Conservation (phyloP, 805 yeast species). For the Ogataea pilisensis region DNA sequence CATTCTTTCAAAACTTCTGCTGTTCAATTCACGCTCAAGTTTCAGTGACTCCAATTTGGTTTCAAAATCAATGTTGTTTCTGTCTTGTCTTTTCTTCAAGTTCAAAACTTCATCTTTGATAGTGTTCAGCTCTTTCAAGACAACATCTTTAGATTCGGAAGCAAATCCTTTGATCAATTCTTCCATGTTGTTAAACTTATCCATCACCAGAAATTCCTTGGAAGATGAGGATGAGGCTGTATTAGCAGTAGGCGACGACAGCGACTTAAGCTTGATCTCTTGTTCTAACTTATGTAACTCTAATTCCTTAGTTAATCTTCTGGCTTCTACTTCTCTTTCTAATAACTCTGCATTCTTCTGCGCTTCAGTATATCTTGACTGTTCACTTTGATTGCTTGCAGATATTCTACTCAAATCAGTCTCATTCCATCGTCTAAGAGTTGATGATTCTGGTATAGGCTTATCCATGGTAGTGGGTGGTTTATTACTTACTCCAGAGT, state of each 20-base stretch:
- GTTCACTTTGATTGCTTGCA: neutral
- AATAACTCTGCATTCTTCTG: neutral
- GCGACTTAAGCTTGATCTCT: slow-evolving; percentile 5
- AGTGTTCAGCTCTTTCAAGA: slow-evolving; percentile 16
- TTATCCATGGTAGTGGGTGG: neutral
- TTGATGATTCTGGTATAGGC: neutral
- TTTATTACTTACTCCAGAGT: neutral
- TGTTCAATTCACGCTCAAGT: slow-evolving; percentile 37
- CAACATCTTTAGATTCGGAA: slow-evolving; percentile 12
- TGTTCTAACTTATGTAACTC: slow-evolving; percentile 9
- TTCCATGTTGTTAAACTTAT: slow-evolving; percentile 11
- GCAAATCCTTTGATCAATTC: slow-evolving; percentile 17
- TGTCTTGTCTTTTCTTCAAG: slow-evolving; percentile 30
- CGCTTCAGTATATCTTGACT: neutral
- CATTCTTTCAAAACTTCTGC: slow-evolving; percentile 23
- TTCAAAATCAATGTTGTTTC: slow-evolving; percentile 63
- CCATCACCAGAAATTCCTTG: neutral
- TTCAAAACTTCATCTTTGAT: slow-evolving; percentile 21
- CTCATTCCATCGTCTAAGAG: slow-evolving; percentile 6
- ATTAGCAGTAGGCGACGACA: neutral
- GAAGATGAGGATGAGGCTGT: neutral
- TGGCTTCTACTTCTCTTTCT: slow-evolving; percentile 6
- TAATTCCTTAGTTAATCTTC: slow-evolving; percentile 3
- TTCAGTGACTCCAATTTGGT: slow-evolving; percentile 61
- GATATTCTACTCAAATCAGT: slow-evolving; percentile 4